These are phyloP conservation scores for Mycena haematopus DNA, from an alignment of 768 basidiomycete genomes.

Conservation along the genomic window DNA sequence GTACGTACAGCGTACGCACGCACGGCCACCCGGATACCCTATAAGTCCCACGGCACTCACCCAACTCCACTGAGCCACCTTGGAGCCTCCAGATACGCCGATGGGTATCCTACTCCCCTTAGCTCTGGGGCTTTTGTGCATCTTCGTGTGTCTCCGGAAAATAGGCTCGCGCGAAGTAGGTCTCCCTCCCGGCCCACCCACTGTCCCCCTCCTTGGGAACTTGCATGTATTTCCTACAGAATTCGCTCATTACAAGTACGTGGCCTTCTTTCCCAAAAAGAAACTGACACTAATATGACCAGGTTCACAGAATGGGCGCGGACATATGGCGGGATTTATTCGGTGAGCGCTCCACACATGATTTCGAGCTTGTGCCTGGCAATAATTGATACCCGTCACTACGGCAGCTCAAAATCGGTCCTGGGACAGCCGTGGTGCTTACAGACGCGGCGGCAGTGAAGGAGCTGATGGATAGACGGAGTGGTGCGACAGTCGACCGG, in stretches of 20 bases:
- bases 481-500: slow-evolving; percentile 33
- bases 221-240: too few species aligned
- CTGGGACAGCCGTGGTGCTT: slow-evolving; percentile 35
- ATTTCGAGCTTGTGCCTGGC: not conserved
- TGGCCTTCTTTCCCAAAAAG: too few species aligned
- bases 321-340: slow-evolving; percentile 37
- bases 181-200: slow-evolving; percentile 28
- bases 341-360: slow-evolving; percentile 13
- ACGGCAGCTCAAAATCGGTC: slow-evolving; percentile 29
- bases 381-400: too few species aligned
- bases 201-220: slow-evolving; percentile 22
- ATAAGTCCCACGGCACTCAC: slow-evolving; percentile 37
- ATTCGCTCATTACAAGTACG: too few species aligned
- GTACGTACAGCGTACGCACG: too few species aligned
- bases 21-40: too few species aligned
- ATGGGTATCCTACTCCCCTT: slow-evolving; percentile 1
- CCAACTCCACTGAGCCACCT: too few species aligned
- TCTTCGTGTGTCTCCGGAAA: not conserved
- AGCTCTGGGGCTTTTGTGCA: not conserved
- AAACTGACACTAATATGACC: not conserved
- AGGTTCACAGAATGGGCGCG: slow-evolving; percentile 40
- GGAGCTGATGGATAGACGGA: slow-evolving; percentile 38
- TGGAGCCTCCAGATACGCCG: too few species aligned
- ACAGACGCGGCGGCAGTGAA: slow-evolving; percentile 31
- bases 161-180: slow-evolving; percentile 16